Conservation (phyloP, 1,284 basidiomycete genomes). For the Trametes pubescens region DNA sequence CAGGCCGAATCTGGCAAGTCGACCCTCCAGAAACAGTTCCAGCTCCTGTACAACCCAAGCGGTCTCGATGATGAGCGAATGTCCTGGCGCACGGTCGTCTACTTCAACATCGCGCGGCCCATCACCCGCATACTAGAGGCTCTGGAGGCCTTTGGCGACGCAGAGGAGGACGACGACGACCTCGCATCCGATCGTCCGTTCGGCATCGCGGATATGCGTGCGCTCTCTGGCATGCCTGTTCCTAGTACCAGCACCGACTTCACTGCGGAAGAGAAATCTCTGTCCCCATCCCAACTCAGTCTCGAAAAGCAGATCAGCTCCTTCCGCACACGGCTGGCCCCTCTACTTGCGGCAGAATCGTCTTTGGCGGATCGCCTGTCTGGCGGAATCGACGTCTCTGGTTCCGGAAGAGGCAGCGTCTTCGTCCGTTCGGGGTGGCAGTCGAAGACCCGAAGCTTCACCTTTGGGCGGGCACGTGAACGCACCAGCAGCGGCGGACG, state of each 20-base stretch:
- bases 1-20: constrained; percentile 87
- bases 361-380: constrained; percentile 74
- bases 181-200: constrained; percentile 15
- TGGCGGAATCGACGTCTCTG: constrained; percentile 73
- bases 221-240: constrained; percentile 26
- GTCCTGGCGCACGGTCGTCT: constrained; percentile 85
- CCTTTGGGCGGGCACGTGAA: constrained; percentile 37
- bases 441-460: constrained; percentile 60
- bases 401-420: constrained; percentile 74
- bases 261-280: constrained; percentile 34
- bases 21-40: constrained; percentile 85
- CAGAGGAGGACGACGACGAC: constrained; percentile 58
- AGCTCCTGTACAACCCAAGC: constrained; percentile 82
- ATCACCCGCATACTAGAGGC: constrained; percentile 77
- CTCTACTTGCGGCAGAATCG: constrained; percentile 67
- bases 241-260: constrained; percentile 12
- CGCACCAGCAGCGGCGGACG: constrained; percentile 37
- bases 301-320: constrained; percentile 52
- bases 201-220: constrained; percentile 22
- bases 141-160: constrained; percentile 72
- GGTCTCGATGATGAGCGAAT: constrained; percentile 78
- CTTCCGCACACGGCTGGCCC: constrained; percentile 64
- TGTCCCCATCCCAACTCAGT: constrained; percentile 35
- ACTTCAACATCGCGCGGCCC: constrained; percentile 82
- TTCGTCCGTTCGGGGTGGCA: constrained; percentile 85